Evolutionary conservation across 2,329 filamentous ascomycete genomes (phyloP), one percentile per base, ranked within the genome.

Genomic region (Verticillium alfalfae): DNA sequence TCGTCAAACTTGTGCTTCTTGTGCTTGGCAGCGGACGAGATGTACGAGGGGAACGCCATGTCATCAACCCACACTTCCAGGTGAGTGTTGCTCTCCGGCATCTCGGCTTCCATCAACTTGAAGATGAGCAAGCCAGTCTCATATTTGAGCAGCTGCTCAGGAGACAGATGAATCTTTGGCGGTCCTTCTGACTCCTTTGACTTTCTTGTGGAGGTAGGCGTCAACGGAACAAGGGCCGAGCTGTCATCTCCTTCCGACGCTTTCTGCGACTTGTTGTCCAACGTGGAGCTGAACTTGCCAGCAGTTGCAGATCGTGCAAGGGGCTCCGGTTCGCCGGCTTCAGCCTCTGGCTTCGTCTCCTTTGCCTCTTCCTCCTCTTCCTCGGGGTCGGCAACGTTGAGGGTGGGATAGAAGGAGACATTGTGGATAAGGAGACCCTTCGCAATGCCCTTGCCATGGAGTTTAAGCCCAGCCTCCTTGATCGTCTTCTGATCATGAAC

Each of bases 121-220:
- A 99, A 98, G 61, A 99, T 91, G 65, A 99, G 82, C 61, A 99
- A 84, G 66, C 95, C 95, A 61, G 91, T 95, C 78, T 98, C 93
- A 72, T 97, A 89, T 71, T 90, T 87, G 67, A 89, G 78, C 22
- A 99, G 82, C 71, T 98, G 91, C 64, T 97, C 89, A 0, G 88
- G 86, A 5, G 84, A 87, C 58, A 99, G 84, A 61, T 83, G 87
- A 65, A 97, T 80, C 79, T 96, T 96, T 34, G 92, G 90, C 15
- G 87, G 81, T 45, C 82, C 81, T 68, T 82, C 84, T 6, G 73
- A 76, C 58, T 81, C 79, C 65, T 85, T 83, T 10, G 78, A 80
- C 65, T 80, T 81, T 45, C 79, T 72, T 34, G 83, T 80, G 16
- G 79, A 77, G 6, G 75, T 75, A 10, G 79, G 77, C 0, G 78